Conservation (phyloP, 192 early-diverging fungal genomes). For the Spinellus fusiger region DNA sequence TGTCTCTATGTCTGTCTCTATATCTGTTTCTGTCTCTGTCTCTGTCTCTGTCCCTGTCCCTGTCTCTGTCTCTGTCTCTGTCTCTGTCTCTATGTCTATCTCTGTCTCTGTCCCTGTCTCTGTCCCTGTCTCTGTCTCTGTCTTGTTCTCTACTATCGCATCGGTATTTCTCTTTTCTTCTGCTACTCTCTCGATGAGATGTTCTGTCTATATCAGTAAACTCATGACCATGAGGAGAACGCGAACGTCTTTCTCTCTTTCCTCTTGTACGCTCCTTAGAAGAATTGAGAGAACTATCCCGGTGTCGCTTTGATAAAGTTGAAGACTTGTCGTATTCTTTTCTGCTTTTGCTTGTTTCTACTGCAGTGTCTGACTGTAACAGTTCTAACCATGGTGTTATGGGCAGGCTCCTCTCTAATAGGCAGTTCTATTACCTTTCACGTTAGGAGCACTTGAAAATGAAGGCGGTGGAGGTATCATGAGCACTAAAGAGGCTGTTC, state of each 20-base stretch:
- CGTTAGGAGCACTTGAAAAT: conserved; percentile 7
- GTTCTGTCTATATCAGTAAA: not conserved
- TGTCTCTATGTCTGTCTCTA: not conserved
- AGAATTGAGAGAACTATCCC: too few species aligned
- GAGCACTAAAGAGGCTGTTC: too few species aligned
- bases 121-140: not conserved
- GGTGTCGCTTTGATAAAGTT: too few species aligned
- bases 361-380: not conserved
- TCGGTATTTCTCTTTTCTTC: not conserved
- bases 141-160: not conserved
- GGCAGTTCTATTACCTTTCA: conserved; percentile 12
- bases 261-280: too few species aligned
- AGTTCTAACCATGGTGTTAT: not conserved
- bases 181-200: not conserved
- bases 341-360: not conserved
- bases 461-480: conserved; percentile 1
- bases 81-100: not conserved
- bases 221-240: too few species aligned
- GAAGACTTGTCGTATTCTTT: not conserved
- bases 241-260: too few species aligned
- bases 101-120: not conserved
- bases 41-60: not conserved
- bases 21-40: not conserved
- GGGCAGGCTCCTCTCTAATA: not conserved
- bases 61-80: not conserved